Evolutionary conservation across 495 filamentous ascomycete species (phyloP), one percentile per base, ranked within the genome.

Genomic region (Penicillium maclennaniae): DNA sequence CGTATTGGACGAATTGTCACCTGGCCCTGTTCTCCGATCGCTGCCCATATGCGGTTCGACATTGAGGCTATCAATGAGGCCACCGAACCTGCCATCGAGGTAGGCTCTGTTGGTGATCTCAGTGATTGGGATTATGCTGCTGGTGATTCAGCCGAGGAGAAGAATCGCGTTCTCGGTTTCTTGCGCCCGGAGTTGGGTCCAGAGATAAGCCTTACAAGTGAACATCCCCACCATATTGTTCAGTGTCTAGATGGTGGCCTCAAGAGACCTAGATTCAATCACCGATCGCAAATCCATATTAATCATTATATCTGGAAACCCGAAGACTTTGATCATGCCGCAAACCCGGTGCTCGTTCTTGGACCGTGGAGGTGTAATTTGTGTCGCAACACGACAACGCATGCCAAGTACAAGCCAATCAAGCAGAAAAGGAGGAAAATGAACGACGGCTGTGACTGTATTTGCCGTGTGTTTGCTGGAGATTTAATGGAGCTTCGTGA

Each of bases 141-240:
- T 20, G 49, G 7, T 15, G 25, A 12, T 37, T 65, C 12, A 39
- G 9, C 45, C 68, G 4, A 12, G 36, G 0, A 5, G 23, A 23
- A 23, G 2, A 23, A 23, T 5, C 2, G 23, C 2, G 23, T 5
- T 23, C 23, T 23, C 23, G 5, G 23, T 23, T 23, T 23, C 2
- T 5, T 23, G 5, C 23, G 23, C 23, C 12, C 41, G 2, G 45
- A 36, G 7, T 37, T 67, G 5, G 6, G n/a, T 0, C 43, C 56
- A 8, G 43, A 58, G 9, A 25, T 45, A 6, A 54, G 59, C 12
- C 47, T 67, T 17, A 52, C 41, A 7, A 26, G 45, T 6, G 41
- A 58, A 0, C 61, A 67, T 40, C 56, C 54, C 1, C 69, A 72
- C 28, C 56, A 68, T 19, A 31, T 54, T n/a, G 62, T 64, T 1